Conservation (phyloP, 495 filamentous ascomycete species). For the Annulohypoxylon moriforme region DNA sequence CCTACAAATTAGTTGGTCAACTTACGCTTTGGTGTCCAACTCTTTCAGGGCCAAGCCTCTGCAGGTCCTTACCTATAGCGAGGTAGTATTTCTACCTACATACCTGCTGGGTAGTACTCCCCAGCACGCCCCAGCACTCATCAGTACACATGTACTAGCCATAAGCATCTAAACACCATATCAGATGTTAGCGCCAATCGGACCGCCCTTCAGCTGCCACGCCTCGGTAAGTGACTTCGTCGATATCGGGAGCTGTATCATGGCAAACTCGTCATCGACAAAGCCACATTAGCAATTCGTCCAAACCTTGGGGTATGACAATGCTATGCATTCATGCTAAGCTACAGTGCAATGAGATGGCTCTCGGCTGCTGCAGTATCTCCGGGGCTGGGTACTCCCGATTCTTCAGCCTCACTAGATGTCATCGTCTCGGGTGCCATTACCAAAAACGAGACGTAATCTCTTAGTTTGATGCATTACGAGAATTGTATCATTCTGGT, state of each 20-base stretch:
- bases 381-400: constrained; percentile 23
- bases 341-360: constrained; percentile 12
- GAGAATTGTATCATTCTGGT: constrained; percentile 2
- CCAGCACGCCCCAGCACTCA: not conserved
- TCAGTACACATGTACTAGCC: not conserved
- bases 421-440: constrained; percentile 36
- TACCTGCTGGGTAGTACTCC: no score
- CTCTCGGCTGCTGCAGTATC: constrained; percentile 22
- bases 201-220: constrained; percentile 36
- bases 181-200: constrained; percentile 31
- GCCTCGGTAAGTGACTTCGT: constrained; percentile 31
- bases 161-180: not conserved
- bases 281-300: constrained; percentile 25
- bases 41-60: not conserved
- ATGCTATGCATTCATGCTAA: constrained; percentile 28
- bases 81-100: not conserved
- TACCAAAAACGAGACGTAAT: constrained; percentile 29
- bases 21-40: constrained; percentile 27
- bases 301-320: constrained; percentile 33
- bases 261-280: constrained; percentile 30
- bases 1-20: constrained; percentile 30
- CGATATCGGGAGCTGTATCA: constrained; percentile 15
- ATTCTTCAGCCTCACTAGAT: constrained; percentile 40
- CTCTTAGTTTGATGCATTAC: constrained; percentile 17
- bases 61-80: constrained; percentile 3